Conservation (phyloP, 225 moss, liverwort and hornwort species). For the Asterella californica region DNA sequence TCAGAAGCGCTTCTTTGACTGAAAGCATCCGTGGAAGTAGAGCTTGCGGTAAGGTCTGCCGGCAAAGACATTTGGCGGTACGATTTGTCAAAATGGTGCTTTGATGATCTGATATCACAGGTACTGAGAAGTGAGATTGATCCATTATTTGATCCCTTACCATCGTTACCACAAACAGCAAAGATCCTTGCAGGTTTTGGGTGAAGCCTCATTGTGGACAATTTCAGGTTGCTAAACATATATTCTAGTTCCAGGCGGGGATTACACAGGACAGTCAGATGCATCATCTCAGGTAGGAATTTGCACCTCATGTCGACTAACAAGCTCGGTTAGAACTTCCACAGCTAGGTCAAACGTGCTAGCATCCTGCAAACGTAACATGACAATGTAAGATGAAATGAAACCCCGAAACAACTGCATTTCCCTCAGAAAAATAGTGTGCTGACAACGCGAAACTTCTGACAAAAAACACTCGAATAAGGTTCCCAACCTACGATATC, state of each 20-base stretch:
- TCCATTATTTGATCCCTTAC: neutral
- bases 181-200: neutral
- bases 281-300: neutral
- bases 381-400: neutral
- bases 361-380: constrained; percentile 50
- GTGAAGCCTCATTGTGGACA: neutral
- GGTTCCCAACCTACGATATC: neutral
- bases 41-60: constrained; percentile 77
- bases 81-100: neutral
- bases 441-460: neutral
- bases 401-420: neutral
- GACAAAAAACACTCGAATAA: neutral
- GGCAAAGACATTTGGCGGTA: neutral
- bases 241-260: neutral
- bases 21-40: constrained; percentile 81
- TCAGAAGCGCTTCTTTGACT: constrained; percentile 71
- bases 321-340: constrained; percentile 93
- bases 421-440: neutral
- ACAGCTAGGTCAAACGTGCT: constrained; percentile 82
- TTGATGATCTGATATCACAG: neutral
- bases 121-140: neutral
- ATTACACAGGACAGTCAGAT: neutral
- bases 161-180: neutral
- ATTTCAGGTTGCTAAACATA: neutral
- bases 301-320: constrained; percentile 81